phyloP scores from a whole-genome alignment of 331 rosid genomes.

The Arachis monticola region DNA sequence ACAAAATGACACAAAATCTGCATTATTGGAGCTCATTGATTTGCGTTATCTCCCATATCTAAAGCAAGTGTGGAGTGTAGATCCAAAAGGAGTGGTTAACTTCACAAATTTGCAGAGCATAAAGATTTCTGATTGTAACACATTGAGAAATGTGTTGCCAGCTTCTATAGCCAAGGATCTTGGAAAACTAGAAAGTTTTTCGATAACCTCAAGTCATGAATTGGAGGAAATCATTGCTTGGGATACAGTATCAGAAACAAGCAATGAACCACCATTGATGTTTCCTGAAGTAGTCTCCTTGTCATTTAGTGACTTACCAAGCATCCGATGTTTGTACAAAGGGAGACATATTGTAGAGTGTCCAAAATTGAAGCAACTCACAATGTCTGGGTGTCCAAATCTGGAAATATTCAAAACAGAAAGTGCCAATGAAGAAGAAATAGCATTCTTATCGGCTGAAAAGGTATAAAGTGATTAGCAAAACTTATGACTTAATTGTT shows the following conservation, averaged over 20 bases:
- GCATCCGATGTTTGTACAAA: neutral
- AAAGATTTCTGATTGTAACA: rapidly evolving
- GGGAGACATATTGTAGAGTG: no score
- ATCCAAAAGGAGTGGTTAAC: neutral
- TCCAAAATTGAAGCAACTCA: neutral
- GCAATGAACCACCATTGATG: neutral
- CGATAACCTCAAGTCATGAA: rapidly evolving
- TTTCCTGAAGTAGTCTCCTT: neutral
- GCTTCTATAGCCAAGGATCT: constrained; percentile 23
- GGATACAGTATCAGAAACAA: neutral
- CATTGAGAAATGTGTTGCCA: constrained; percentile 11
- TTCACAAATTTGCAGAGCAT: neutral
- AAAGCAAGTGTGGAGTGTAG: constrained; percentile 24
- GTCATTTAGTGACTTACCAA: rapidly evolving
- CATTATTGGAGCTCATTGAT: neutral
- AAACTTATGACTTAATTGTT: neutral
- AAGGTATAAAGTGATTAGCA: neutral
- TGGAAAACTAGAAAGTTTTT: neutral
- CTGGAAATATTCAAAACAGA: neutral
- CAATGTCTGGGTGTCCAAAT: neutral
- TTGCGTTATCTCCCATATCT: rapidly evolving
- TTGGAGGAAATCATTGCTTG: constrained; percentile 1
- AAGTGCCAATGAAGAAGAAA: no score
- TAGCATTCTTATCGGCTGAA: neutral
- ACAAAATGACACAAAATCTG: neutral